A percentile compares a stretch with the other conserved stretches of the same genome.
Conservation (phyloP, 1,284 basidiomycete genomes). For the Cerrena zonata region DNA sequence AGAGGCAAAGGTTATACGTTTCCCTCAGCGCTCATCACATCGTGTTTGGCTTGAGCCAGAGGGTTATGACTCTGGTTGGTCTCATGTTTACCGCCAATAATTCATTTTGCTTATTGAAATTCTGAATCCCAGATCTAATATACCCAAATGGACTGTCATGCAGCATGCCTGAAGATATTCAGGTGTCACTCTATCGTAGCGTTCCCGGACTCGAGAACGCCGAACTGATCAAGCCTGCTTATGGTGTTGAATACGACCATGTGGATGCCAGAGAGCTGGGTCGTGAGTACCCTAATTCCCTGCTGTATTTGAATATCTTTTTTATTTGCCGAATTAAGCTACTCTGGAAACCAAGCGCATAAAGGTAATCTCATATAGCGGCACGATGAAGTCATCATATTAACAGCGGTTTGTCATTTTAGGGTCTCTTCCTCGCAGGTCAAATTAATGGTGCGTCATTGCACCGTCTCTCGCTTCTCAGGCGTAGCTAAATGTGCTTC, state of each 20-base stretch:
- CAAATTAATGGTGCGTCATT: constrained; percentile 69
- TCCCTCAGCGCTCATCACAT: constrained; percentile 67
- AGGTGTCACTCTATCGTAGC: constrained; percentile 74
- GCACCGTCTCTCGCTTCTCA: not conserved
- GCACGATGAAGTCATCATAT: not conserved
- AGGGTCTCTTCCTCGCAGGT: constrained; percentile 81
- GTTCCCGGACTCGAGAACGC: constrained; percentile 81
- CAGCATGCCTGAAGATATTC: constrained; percentile 79
- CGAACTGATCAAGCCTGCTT: constrained; percentile 76
- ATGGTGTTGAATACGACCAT: constrained; percentile 90
- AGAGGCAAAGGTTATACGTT: constrained; percentile 80
- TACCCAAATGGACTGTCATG: constrained; percentile 89
- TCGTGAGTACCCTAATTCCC: constrained; percentile 47
- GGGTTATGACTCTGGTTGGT: constrained; percentile 74
- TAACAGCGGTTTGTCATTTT: not conserved
- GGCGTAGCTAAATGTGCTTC: not conserved
- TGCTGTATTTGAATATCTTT: constrained; percentile 7
- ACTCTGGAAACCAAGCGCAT: constrained; percentile 84
- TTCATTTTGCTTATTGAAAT: not conserved
- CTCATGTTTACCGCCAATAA: not conserved
- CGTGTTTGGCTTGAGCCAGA: constrained; percentile 88
- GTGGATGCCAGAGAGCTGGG: constrained; percentile 80
- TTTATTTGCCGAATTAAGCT: constrained; percentile 34
- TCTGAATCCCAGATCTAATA: constrained; percentile 52
- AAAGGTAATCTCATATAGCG: too few species aligned